phyloP scores from a whole-genome alignment of 2,329 filamentous ascomycete genomes.

The Diaporthe helianthi region DNA sequence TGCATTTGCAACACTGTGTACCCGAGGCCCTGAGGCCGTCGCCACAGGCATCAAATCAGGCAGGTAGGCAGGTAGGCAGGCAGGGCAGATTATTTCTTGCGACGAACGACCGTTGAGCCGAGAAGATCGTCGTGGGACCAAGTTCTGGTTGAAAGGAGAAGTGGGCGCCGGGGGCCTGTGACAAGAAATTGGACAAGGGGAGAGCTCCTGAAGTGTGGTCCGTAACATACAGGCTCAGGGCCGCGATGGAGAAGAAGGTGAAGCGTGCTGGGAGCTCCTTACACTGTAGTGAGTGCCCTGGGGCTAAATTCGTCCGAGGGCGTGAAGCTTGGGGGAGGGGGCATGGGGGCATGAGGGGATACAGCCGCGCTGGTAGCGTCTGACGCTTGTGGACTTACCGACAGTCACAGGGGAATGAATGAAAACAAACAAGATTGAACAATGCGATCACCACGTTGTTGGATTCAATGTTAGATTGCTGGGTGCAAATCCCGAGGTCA shows the following conservation, averaged over 20 bases:
- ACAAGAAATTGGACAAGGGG: not conserved
- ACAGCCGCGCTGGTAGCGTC: not conserved
- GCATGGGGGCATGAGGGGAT: no score
- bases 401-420: not conserved
- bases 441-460: not conserved
- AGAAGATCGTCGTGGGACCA: not conserved
- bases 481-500: not conserved
- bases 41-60: slow-evolving; percentile 14
- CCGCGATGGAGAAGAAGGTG: not conserved
- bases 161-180: not conserved
- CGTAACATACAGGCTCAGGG: not conserved
- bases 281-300: no score
- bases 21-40: slow-evolving; percentile 7
- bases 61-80: no score
- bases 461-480: not conserved
- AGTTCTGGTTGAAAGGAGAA: not conserved
- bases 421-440: slow-evolving; percentile 5
- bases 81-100: slow-evolving; percentile 22
- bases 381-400: not conserved
- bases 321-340: slow-evolving; percentile 6
- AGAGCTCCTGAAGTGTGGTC: not conserved
- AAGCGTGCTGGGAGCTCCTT: slow-evolving; percentile 16
- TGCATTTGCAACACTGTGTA: slow-evolving; percentile 18
- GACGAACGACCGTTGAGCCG: not conserved
- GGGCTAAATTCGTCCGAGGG: not conserved